Percentiles rank a stretch among this genome's conserved stretches.
phyloP scores from a whole-genome alignment of 2,329 filamentous ascomycete species.

The Colletotrichum sp. region DNA sequence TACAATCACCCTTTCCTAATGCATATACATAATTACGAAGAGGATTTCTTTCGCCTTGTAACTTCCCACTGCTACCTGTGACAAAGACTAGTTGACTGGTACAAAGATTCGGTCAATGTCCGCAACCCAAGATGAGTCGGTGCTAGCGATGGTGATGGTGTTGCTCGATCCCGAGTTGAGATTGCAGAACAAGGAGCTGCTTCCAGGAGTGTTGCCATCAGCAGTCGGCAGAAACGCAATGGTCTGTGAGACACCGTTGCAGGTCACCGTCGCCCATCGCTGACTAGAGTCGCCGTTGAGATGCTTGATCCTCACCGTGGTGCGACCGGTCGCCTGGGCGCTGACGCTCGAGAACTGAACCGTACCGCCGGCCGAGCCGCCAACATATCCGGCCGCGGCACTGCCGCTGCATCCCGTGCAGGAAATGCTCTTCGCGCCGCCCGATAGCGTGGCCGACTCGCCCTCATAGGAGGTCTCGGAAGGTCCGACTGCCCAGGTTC shows the following conservation, averaged over 20 bases:
- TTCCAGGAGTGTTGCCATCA: conserved; percentile 44
- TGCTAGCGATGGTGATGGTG: conserved; percentile 50
- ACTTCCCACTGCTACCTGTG: not conserved
- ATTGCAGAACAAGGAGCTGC: conserved; percentile 52
- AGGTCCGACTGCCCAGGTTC: conserved; percentile 49
- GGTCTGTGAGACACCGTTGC: conserved; percentile 58
- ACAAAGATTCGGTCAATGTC: conserved; percentile 62
- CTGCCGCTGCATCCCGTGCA: conserved; percentile 59
- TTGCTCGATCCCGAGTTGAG: conserved; percentile 53
- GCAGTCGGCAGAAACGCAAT: conserved; percentile 61
- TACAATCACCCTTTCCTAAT: not conserved
- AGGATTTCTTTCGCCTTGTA: not conserved
- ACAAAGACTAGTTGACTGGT: conserved; percentile 34
- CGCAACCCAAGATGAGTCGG: conserved; percentile 45
- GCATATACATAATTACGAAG: not conserved
- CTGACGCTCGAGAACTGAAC: conserved; percentile 52
- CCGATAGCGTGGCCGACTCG: conserved; percentile 51
- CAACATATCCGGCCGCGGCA: conserved; percentile 59
- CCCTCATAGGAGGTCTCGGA: conserved; percentile 56
- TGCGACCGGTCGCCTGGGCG: conserved; percentile 47
- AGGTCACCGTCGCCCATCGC: conserved; percentile 57
- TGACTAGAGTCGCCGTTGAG: conserved; percentile 59
- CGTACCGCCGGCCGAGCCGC: conserved; percentile 50
- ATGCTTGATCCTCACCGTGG: conserved; percentile 60
- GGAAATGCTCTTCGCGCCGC: conserved; percentile 48